Percentiles rank a stretch among this genome's conserved stretches.
These are phyloP conservation scores for Stygiomarasmius scandens DNA, from an alignment of 1,284 basidiomycete genomes.

Conservation along the genomic window DNA sequence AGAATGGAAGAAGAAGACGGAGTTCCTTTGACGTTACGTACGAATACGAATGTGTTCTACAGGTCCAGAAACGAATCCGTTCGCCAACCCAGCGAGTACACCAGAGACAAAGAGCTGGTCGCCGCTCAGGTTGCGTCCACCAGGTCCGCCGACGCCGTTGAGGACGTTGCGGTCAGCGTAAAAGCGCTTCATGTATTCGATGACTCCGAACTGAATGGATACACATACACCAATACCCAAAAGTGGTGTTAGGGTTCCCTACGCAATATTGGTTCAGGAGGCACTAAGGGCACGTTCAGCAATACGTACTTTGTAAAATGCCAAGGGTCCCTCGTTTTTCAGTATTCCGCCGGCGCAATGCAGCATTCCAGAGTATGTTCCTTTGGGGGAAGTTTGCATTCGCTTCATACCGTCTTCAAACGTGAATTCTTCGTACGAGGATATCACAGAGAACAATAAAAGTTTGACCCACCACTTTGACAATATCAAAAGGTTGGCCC, in stretches of 20 bases:
- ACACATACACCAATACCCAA: slow-evolving; percentile 95
- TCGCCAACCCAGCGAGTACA: slow-evolving; percentile 85
- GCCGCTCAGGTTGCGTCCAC: slow-evolving; percentile 58
- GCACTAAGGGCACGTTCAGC: neutral
- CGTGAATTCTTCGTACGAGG: slow-evolving; percentile 14
- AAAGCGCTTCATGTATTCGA: slow-evolving; percentile 88
- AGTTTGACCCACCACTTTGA: slow-evolving; percentile 79
- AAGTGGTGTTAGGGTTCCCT: slow-evolving; percentile 93
- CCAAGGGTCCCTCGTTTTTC: slow-evolving; percentile 89
- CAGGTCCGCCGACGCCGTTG: slow-evolving; percentile 58
- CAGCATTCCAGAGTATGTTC: slow-evolving; percentile 87
- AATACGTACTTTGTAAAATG: slow-evolving; percentile 88
- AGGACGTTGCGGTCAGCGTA: slow-evolving; percentile 67
- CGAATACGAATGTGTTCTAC: slow-evolving; percentile 98
- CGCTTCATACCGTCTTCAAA: slow-evolving; percentile 47
- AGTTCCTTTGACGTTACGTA: slow-evolving; percentile 40
- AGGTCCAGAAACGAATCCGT: slow-evolving; percentile 91
- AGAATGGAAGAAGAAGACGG: slow-evolving; percentile 12
- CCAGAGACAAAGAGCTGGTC: slow-evolving; percentile 81
- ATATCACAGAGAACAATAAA: slow-evolving; percentile 8
- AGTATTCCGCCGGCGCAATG: slow-evolving; percentile 88
- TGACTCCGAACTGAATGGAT: slow-evolving; percentile 93
- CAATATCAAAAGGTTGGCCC: slow-evolving; percentile 95
- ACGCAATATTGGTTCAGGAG: slow-evolving; percentile 10
- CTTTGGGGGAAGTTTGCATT: slow-evolving; percentile 92